Base-by-base conservation (phyloP, 441 rosid species). In the Sinapis alba region DNA sequence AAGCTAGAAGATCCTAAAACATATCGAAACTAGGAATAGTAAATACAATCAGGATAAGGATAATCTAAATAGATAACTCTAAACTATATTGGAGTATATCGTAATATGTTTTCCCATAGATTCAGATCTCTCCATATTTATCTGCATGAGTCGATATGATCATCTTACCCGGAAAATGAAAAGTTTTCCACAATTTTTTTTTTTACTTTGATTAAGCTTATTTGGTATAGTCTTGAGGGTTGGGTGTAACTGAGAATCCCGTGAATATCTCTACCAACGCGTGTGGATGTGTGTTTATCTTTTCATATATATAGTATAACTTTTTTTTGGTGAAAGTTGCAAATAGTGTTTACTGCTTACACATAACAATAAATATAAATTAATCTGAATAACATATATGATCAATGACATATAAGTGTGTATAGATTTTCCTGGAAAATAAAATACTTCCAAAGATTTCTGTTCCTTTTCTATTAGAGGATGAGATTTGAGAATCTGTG, bases 91-190 rank as follows among this genome's bases (percentile, higher is more conserved):
- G n/a, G n/a, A n/a, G n/a, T n/a, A n/a, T n/a, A n/a, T n/a, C n/a
- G n/a, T n/a, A n/a, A n/a, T 1, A 0, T 19, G 2, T 71, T 4
- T 23, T 41, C 0, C 23, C 21, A 23, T 11, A 47, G 20, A 5
- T 19, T 18, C 45, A 6, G 11, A 21, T 38, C 19, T 4, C 21
- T 28, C 5, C 23, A 28, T 27, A 7, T 23, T 10, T 20, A 9
- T 72, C 11, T 53, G 65, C 60, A 76, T 69, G 74, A 16, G 36
- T 62, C 20, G 26, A 69, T n/a, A n/a, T 76, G 75, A 51, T 13
- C 63, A 34, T 16, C 41, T 16, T 16, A 53, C 15, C 9, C 5
- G 57, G 62, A 75, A 58, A 21, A 11, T 30, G 60, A 24, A 28
- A 11, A 43, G 3, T 24, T 10, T 23, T 59, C 10, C 12, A 8